Evolutionary conservation across 768 basidiomycete genomes (phyloP).

Genomic region (Russula sp.): DNA sequence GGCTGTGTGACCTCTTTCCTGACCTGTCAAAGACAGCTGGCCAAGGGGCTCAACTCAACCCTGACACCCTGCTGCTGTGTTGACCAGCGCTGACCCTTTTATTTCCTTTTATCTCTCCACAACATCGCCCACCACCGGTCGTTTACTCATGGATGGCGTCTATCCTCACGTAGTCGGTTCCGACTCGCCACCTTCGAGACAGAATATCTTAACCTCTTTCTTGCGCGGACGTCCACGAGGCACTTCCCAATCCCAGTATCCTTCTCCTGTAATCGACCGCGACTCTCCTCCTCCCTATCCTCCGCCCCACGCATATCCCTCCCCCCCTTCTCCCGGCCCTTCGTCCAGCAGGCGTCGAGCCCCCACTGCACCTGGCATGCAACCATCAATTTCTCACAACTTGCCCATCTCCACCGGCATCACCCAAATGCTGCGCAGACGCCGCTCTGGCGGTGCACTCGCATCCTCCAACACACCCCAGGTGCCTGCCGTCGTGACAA

Average conservation of each 20-base stretch:
- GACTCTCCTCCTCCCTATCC: conserved; percentile 40
- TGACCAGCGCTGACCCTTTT: background rate
- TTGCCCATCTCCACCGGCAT: conserved; percentile 34
- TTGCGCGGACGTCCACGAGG: conserved; percentile 64
- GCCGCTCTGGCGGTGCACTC: conserved; percentile 57
- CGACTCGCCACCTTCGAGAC: conserved; percentile 34
- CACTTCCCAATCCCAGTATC: conserved; percentile 50
- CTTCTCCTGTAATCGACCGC: conserved; percentile 29
- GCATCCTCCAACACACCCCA: conserved; percentile 28
- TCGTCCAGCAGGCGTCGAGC: conserved; percentile 34
- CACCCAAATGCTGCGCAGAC: conserved; percentile 56
- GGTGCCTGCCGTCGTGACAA: conserved; percentile 23
- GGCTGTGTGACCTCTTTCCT: background rate
- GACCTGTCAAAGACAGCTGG: background rate
- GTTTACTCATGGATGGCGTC: conserved; percentile 3
- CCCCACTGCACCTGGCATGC: conserved; percentile 33
- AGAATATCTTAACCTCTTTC: conserved; percentile 66
- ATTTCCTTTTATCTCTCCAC: background rate
- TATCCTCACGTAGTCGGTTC: conserved; percentile 2
- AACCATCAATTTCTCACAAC: conserved; percentile 32
- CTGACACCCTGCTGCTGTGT: too few relatives aligned
- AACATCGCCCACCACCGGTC: background rate
- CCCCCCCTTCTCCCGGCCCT: conserved; percentile 25
- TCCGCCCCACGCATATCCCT: conserved; percentile 25
- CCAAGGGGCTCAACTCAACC: too few relatives aligned